phyloP scores from a whole-genome alignment of 2,329 filamentous ascomycete species.

The Clarireedia homoeocarpa region DNA sequence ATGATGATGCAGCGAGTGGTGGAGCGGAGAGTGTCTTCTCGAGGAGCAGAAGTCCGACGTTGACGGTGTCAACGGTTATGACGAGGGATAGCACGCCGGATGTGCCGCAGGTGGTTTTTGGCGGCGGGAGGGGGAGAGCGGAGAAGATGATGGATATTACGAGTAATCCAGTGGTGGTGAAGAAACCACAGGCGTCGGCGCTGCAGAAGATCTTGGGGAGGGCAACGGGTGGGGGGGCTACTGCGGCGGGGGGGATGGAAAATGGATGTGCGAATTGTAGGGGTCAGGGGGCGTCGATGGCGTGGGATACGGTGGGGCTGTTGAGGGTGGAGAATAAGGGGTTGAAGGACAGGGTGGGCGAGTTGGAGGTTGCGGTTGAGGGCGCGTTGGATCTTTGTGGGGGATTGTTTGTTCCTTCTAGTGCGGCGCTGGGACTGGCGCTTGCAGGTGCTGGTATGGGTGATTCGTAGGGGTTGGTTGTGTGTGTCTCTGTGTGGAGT shows the following conservation, averaged over 20 bases:
- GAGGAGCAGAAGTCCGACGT: conserved; percentile 49
- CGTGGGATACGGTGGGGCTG: conserved; percentile 57
- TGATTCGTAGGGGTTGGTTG: neutral
- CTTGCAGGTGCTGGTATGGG: neutral
- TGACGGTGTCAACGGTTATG: conserved; percentile 17
- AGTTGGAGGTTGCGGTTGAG: conserved; percentile 53
- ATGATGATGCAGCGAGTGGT: conserved; percentile 10
- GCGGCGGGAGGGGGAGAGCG: neutral
- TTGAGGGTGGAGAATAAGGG: conserved; percentile 55
- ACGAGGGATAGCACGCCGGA: conserved; percentile 4
- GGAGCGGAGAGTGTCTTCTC: conserved; percentile 41
- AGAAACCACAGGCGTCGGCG: conserved; percentile 33
- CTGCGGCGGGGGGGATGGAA: conserved; percentile 12
- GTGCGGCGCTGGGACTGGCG: neutral
- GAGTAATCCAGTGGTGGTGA: conserved; percentile 16
- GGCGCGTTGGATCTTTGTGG: conserved; percentile 40
- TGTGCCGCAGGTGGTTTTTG: neutral
- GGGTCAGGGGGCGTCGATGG: conserved; percentile 50
- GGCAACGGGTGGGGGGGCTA: conserved; percentile 29
- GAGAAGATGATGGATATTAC: neutral
- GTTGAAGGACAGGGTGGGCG: conserved; percentile 50
- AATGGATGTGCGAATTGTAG: conserved; percentile 46
- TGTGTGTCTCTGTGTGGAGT: too few species aligned
- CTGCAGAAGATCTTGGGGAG: conserved; percentile 43
- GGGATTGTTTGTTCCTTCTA: neutral